phyloP scores from a whole-genome alignment of 75 land plant species.

The Chamaecyparis obtusa region DNA sequence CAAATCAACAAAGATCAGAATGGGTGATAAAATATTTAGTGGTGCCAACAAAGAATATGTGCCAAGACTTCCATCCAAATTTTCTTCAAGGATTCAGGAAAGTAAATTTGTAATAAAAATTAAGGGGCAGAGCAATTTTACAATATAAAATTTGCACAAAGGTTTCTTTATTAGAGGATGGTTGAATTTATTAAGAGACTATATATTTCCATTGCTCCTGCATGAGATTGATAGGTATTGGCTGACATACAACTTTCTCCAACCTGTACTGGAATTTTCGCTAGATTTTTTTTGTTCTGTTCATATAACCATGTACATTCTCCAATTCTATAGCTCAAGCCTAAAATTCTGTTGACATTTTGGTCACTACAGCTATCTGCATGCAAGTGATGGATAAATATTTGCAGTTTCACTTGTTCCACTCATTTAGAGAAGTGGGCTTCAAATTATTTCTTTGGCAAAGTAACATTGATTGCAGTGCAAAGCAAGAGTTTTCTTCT shows the following conservation, averaged over 20 bases:
- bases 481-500: neutral
- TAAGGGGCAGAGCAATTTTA: too few species aligned
- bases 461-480: neutral
- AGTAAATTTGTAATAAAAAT: too few species aligned
- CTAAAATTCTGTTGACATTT: neutral
- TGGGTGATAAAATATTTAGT: neutral
- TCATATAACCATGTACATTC: neutral
- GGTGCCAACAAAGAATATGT: neutral
- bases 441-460: neutral
- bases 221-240: too few species aligned
- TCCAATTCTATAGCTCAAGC: neutral
- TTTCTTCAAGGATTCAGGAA: too few species aligned
- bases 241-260: neutral
- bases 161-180: neutral
- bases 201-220: neutral
- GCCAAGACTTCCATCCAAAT: neutral
- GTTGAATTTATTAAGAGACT: neutral
- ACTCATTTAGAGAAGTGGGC: neutral
- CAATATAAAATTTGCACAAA: neutral
- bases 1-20: neutral
- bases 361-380: neutral
- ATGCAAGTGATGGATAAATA: conserved; percentile 1
- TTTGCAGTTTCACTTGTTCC: neutral
- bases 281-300: neutral
- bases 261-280: neutral